Base-by-base conservation (phyloP, 2,329 filamentous ascomycete genomes). In the Rhynchosporium secalis region DNA sequence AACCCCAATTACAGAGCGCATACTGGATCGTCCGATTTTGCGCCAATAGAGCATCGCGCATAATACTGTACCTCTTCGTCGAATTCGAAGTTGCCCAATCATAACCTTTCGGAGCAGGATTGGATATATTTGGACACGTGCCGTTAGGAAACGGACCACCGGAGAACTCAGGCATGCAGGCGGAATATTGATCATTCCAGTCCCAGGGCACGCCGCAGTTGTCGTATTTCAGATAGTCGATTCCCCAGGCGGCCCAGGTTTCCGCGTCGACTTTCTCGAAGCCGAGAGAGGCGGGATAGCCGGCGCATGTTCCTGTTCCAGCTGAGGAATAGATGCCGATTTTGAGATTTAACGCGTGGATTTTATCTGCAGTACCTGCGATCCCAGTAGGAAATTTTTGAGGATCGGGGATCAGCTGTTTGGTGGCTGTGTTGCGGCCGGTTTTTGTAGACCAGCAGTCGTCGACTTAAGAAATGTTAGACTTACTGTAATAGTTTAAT, bases 271-370 rank as follows among this genome's bases (percentile, higher is more conserved):
- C 72, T 1, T 77, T 72, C 67, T 89, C 86, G 66, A 81, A 79
- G 1, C 81, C 84, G 9, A 85, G 69, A 58, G 80, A 83, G 0
- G 80, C 86, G 12, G 83, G 64, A 51, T 69, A 69, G 0, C 65
- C 66, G n/a, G 47, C 64, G 40, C 67, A 70, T 6, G 69, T 70
- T 29, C 60, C 28, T 7, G 61, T 76, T 47, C 82, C 82, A 0
- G 81, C 82, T 70, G 80, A 81, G 67, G 81, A 81, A 69, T 89
- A 89, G 62, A 89, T 86, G 0, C 86, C 86, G 9, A 87, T 75
- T 70, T 88, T 88, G 49, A 89, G 69, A 1, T 83, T 84, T 65
- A 85, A 69, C 1, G 68, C 73, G 63, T 88, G 86, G 26, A 88
- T 78, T 61, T 81, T 70, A 29, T 81, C 73, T 1, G 83, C 84